A percentile compares a stretch with the other conserved stretches of the same genome.
Conservation (phyloP, 1,284 basidiomycete genomes). For the Irpex lacteus region DNA sequence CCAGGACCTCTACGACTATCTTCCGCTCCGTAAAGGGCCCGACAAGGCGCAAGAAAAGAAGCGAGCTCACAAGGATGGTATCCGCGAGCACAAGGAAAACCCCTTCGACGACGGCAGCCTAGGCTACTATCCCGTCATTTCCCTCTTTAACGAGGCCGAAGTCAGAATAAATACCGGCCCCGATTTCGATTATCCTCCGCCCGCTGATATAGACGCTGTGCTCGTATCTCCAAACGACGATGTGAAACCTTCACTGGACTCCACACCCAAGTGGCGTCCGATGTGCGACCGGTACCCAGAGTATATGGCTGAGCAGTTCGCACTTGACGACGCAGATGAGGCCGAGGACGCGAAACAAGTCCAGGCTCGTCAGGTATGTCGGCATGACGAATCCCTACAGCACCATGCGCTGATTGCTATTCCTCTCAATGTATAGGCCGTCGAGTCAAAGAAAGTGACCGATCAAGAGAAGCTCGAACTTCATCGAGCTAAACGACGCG, state of each 20-base stretch:
- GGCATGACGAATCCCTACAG: not conserved
- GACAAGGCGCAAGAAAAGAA: constrained; percentile 52
- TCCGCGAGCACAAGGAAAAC: constrained; percentile 77
- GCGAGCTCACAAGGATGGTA: constrained; percentile 56
- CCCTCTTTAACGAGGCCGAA: constrained; percentile 88
- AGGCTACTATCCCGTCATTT: constrained; percentile 96
- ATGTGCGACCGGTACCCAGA: constrained; percentile 76
- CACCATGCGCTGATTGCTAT: not conserved
- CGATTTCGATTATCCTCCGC: constrained; percentile 78
- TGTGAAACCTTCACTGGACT: constrained; percentile 27
- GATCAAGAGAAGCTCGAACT: constrained; percentile 23
- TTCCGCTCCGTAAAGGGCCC: constrained; percentile 73
- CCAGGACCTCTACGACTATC: constrained; percentile 86
- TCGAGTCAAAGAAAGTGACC: constrained; percentile 11
- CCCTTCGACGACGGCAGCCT: constrained; percentile 92
- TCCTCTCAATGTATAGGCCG: not conserved
- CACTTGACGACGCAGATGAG: constrained; percentile 66
- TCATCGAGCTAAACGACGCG: constrained; percentile 25
- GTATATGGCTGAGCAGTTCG: constrained; percentile 77
- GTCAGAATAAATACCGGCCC: constrained; percentile 88
- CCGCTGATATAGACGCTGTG: constrained; percentile 64
- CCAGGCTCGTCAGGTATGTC: constrained; percentile 13
- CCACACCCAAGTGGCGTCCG: constrained; percentile 63
- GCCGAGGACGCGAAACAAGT: constrained; percentile 45
- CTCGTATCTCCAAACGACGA: constrained; percentile 36